Evolutionary conservation across 2,329 filamentous ascomycete species (phyloP), one percentile per base, ranked within the genome.

Genomic region (Paecilomyces formosus): DNA sequence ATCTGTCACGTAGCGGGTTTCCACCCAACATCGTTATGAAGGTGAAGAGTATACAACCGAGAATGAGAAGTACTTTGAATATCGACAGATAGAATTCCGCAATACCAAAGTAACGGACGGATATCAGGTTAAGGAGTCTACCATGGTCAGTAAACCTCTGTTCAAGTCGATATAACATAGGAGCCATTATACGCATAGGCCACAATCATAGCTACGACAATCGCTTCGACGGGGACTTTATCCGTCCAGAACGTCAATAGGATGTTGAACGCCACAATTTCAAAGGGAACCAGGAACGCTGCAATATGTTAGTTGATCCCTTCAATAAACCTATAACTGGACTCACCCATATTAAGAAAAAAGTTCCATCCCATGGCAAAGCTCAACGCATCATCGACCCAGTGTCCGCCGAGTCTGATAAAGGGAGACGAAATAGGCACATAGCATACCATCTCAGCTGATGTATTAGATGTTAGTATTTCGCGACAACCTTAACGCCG

Each of bases 21-120:
- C 88, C 90, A 7, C 89, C 90, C 0, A 93, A 77, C 86, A 92
- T 92, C 59, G 87, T 85, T 60, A 94, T 79, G 65, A 94, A 89
- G 2, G 90, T 92, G 54, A 67, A 72, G 24, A 66, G 54, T 35
- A 71, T 65, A n/a, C 69, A 53, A 1, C 67, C 66, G 22, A 72
- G 28, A 62, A 72, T 68, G 22, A 72, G 62, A 15, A 72, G 54
- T 0, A 78, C 65, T 60, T 78, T 78, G 63, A 74, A 73, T 59
- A 72, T 71, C 0, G 78, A 74, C 26, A 79, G 68, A 66, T 76
- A 79, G 60, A 81, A 80, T 62, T 81, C 79, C 3, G 76, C 69
- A 50, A 77, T 73, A 26, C 78, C 78, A 58, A 75, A 81, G 56
- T 70, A 74, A 3, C 68, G 64, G 0, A 81, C 78, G 0, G 75